Conservation (phyloP, 2,329 filamentous ascomycete species). For the Gliomastix tumulicola region DNA sequence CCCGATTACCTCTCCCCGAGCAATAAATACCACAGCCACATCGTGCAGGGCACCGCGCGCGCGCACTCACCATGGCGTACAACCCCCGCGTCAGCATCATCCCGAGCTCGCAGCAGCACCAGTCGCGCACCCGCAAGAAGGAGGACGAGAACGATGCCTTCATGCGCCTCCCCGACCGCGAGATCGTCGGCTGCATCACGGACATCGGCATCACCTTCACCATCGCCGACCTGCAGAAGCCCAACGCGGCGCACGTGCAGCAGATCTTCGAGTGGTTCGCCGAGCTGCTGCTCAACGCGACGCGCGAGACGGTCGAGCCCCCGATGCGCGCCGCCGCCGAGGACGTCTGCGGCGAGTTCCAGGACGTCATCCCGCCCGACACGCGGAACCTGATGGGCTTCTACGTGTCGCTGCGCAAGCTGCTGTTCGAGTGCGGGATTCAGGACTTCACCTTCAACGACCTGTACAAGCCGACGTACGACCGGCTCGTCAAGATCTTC, state of each 20-base stretch:
- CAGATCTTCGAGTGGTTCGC: conserved; percentile 98
- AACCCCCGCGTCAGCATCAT: conserved; percentile 56
- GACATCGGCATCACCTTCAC: conserved; percentile 92
- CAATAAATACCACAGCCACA: not conserved
- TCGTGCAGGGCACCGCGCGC: not conserved
- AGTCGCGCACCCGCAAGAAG: conserved; percentile 48
- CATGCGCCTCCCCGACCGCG: conserved; percentile 57
- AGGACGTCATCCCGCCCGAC: conserved; percentile 79
- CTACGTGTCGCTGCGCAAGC: conserved; percentile 72
- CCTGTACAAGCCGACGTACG: conserved; percentile 83
- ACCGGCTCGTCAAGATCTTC: conserved; percentile 88
- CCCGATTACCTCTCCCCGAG: not conserved
- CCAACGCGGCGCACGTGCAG: conserved; percentile 89
- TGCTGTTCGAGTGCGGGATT: conserved; percentile 84
- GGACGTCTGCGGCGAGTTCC: conserved; percentile 75
- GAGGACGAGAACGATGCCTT: conserved; percentile 53
- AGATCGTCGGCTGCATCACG: conserved; percentile 95
- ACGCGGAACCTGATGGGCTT: conserved; percentile 95
- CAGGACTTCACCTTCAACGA: conserved; percentile 92
- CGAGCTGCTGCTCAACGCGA: conserved; percentile 87
- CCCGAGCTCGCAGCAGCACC: conserved; percentile 40
- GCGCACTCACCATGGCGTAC: conserved; percentile 43
- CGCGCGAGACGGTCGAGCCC: conserved; percentile 86
- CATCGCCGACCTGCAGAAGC: conserved; percentile 82
- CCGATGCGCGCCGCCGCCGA: conserved; percentile 91